phyloP scores from a whole-genome alignment of 176 grass and related monocot genomes.

The Chrysopogon serrulatus region DNA sequence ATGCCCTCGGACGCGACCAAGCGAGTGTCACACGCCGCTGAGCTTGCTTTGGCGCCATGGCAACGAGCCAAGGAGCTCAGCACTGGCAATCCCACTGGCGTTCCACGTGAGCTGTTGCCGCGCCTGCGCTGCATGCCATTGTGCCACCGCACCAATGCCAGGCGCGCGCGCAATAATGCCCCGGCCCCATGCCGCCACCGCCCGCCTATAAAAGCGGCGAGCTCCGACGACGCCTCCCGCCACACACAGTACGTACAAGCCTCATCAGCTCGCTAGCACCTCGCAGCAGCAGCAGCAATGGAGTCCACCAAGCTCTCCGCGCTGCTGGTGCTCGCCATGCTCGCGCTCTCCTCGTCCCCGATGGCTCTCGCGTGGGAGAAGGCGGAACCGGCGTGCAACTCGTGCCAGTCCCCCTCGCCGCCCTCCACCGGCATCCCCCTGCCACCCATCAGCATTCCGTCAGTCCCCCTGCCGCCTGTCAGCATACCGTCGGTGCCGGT shows the following conservation, averaged over 20 bases:
- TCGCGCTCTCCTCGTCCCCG: conserved; percentile 44
- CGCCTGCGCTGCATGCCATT: not conserved
- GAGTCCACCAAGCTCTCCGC: conserved; percentile 57
- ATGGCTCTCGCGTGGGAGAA: conserved; percentile 22
- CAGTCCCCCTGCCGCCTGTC: not conserved
- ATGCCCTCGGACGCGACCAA: conserved; percentile 25
- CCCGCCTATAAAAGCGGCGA: conserved; percentile 29
- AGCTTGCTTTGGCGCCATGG: conserved; percentile 38
- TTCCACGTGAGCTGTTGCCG: conserved; percentile 33
- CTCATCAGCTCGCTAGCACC: not conserved
- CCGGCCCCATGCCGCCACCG: no score
- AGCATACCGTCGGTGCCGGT: not conserved
- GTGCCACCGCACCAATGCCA: conserved; percentile 19
- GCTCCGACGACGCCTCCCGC: not conserved
- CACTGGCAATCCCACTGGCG: conserved; percentile 27
- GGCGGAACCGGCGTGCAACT: conserved; percentile 1
- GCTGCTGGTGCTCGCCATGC: conserved; percentile 46
- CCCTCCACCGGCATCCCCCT: not conserved
- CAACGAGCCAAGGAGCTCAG: conserved; percentile 21
- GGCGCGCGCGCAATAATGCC: conserved; percentile 9
- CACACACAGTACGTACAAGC: not conserved
- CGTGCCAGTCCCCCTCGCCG: not conserved
- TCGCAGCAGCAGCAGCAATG: conserved; percentile 11
- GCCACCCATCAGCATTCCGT: not conserved
- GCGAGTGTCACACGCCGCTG: conserved; percentile 44